Base-by-base conservation (phyloP, 2,329 filamentous ascomycete genomes). In the Colletotrichum lini region DNA sequence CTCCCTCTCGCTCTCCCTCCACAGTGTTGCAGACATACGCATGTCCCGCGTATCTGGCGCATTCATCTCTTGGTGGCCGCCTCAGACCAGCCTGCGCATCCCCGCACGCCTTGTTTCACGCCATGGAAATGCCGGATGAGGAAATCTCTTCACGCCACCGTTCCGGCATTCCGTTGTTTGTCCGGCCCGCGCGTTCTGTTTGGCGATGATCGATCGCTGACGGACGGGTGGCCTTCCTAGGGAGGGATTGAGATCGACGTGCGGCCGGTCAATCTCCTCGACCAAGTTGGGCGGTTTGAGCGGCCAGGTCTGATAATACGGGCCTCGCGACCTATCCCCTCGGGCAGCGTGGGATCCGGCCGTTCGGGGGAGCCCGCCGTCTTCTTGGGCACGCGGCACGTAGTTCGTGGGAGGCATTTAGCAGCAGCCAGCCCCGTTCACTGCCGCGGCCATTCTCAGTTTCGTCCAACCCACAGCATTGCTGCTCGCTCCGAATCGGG, bases 71-170 rank as follows among this genome's bases (percentile, higher is more conserved):
- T 50, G 57, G 30, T 44, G 35, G 30, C 30, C 38, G 53, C 52
- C 15, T 54, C 52, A 38, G 30, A 26, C 52, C 16, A 38, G 13
- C 30, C 52, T 2, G 13, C 30, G 30, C 16, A 30, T 52, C 49
- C 49, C 67, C 62, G 67, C 67, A 66, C 47, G 67, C 56, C 50
- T 35, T 50, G 67, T 70, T 70, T 70, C 67, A 70, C 21, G 40
- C 21, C 50, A 45, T 67, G 57, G 18, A n/a, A n/a, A 62, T 47
- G 18, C 56, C 64, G 23, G 45, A 70, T 47, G 35, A 52, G 63
- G 64, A 57, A 70, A 21, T 18, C 21, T 8, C 30, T 18, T 40
- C 57, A 45, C 40, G 38, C 54, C 56, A 53, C 16, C 40, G 26
- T 40, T 47, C 53, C 47, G 67, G 54, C 45, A 26, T 59, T 40